These are phyloP conservation scores for Psilocybe subaeruginosa DNA, from an alignment of 768 basidiomycete species.

Conservation along the genomic window DNA sequence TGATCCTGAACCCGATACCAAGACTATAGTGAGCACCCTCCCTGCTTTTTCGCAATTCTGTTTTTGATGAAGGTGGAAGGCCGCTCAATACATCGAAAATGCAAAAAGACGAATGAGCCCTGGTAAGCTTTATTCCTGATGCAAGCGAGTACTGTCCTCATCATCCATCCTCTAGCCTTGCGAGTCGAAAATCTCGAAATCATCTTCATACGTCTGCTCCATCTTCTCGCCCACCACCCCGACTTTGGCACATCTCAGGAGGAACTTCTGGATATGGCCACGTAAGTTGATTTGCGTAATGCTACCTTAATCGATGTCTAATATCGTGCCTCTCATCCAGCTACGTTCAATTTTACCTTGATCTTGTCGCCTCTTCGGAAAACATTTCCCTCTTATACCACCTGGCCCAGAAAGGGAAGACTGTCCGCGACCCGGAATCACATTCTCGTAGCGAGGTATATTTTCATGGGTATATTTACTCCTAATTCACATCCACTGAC, in stretches of 20 bases:
- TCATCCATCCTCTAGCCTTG: constrained; percentile 37
- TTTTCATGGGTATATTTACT: background rate
- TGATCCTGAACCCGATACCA: constrained; percentile 88
- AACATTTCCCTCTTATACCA: constrained; percentile 85
- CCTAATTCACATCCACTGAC: background rate
- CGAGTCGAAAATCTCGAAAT: constrained; percentile 76
- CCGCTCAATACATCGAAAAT: constrained; percentile 56
- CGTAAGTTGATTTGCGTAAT: constrained; percentile 48
- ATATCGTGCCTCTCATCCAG: constrained; percentile 38
- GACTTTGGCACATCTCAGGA: constrained; percentile 77
- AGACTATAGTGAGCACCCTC: constrained; percentile 51
- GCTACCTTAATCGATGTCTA: background rate
- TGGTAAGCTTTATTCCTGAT: constrained; percentile 30
- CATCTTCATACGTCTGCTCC: constrained; percentile 83
- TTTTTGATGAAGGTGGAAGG: constrained; percentile 35
- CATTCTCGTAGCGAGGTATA: constrained; percentile 70
- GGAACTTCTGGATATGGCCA: constrained; percentile 76
- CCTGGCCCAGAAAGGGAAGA: constrained; percentile 82
- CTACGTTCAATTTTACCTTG: constrained; percentile 89
- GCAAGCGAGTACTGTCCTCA: background rate
- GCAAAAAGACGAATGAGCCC: constrained; percentile 49
- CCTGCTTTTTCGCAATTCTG: background rate
- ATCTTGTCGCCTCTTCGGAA: constrained; percentile 74
- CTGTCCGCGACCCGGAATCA: constrained; percentile 78
- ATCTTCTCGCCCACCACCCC: constrained; percentile 92